Conservation (phyloP, 345 rosid species). For the Eucalyptus sp. region DNA sequence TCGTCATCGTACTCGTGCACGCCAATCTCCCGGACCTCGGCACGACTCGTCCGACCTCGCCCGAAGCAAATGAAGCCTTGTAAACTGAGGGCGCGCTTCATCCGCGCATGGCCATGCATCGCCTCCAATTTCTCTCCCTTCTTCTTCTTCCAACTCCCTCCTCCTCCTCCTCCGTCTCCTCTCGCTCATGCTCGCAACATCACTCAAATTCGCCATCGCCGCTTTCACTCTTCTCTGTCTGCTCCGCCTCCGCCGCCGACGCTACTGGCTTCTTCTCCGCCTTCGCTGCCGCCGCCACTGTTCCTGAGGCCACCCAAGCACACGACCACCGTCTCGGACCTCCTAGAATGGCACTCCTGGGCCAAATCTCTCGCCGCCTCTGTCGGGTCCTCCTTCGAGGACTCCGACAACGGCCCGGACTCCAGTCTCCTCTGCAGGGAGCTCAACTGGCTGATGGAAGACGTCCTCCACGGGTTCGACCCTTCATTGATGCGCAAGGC, state of each 20-base stretch:
- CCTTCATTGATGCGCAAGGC: slow-evolving; percentile 5
- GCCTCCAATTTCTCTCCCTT: not conserved
- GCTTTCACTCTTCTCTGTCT: not conserved
- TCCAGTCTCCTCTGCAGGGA: slow-evolving; percentile 49
- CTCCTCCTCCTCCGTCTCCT: not conserved
- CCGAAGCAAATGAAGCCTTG: not conserved
- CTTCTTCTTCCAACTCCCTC: not conserved
- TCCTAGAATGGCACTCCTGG: slow-evolving; percentile 71
- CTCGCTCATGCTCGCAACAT: not conserved
- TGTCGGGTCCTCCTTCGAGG: slow-evolving; percentile 33
- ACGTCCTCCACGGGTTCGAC: slow-evolving; percentile 29
- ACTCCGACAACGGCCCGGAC: slow-evolving; percentile 52
- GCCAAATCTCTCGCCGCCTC: slow-evolving; percentile 52
- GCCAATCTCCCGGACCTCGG: not conserved
- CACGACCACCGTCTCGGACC: slow-evolving; percentile 31
- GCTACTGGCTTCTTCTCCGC: slow-evolving; percentile 1
- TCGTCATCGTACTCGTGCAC: not conserved
- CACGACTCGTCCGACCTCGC: not conserved
- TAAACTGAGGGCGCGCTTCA: not conserved
- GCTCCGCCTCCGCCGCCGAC: not conserved
- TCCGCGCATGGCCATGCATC: not conserved
- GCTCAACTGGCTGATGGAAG: slow-evolving; percentile 76
- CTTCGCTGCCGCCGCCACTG: slow-evolving; percentile 21
- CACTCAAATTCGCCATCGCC: not conserved
- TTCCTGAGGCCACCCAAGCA: slow-evolving; percentile 38